Evolutionary conservation across 441 rosid species (phyloP).

Genomic region (Isatis lusitanica): DNA sequence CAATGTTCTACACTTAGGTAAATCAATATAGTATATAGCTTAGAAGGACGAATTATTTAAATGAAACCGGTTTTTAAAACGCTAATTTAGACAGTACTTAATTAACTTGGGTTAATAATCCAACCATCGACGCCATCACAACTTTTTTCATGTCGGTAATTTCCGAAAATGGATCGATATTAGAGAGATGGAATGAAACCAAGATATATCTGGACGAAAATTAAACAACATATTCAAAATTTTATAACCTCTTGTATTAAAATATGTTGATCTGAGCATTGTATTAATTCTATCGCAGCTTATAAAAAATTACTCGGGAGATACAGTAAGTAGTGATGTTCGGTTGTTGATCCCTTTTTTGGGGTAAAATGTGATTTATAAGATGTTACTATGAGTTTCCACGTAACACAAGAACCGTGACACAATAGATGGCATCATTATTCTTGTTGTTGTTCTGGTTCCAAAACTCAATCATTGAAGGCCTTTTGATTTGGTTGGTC

Average conservation of each 20-base stretch:
- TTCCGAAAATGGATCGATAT: not conserved
- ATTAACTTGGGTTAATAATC: not conserved
- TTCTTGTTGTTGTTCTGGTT: not conserved
- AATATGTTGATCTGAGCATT: no score
- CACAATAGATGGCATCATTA: not conserved
- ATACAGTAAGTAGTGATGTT: not conserved
- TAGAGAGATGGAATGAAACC: not conserved
- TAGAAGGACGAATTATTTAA: not conserved
- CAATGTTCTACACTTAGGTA: slow-evolving; percentile 32
- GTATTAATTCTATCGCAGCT: no score
- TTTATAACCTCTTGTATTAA: no score
- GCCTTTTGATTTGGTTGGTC: not conserved
- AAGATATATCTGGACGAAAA: no score
- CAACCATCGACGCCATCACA: not conserved
- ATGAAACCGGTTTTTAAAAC: not conserved
- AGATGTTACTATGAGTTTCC: not conserved
- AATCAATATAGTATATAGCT: not conserved
- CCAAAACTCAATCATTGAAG: slow-evolving; percentile 7
- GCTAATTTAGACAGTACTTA: not conserved
- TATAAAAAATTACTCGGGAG: no score
- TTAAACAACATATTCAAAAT: no score
- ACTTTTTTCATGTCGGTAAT: not conserved
- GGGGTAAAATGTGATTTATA: not conserved
- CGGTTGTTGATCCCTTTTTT: not conserved
- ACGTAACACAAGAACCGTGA: not conserved